Evolutionary conservation across 2,329 filamentous ascomycete genomes (phyloP).

Genomic region (Claviceps digitariae): DNA sequence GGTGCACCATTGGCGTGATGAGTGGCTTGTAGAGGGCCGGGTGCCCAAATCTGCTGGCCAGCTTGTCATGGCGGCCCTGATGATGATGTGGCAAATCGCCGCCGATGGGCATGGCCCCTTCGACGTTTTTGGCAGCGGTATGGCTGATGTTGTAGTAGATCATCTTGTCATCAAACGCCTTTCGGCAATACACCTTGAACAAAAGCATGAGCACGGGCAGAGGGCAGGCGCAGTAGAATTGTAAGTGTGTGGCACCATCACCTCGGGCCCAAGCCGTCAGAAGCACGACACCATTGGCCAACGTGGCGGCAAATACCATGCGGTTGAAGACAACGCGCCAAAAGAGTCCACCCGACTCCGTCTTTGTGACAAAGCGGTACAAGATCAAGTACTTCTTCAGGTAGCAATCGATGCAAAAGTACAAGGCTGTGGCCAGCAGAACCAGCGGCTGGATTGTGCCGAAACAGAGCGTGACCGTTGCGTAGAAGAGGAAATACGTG

Average conservation of each 20-base stretch:
- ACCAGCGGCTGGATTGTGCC: conserved; percentile 76
- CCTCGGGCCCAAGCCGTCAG: conserved; percentile 61
- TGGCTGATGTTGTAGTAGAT: conserved; percentile 65
- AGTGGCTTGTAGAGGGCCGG: conserved; percentile 80
- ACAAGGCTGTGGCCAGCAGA: conserved; percentile 72
- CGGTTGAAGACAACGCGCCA: conserved; percentile 91
- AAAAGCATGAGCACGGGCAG: conserved; percentile 63
- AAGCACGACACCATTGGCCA: conserved; percentile 68
- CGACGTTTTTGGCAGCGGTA: conserved; percentile 30
- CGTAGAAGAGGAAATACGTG: conserved; percentile 94
- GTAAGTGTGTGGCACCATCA: conserved; percentile 39
- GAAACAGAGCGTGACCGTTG: conserved; percentile 78
- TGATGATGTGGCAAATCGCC: conserved; percentile 25
- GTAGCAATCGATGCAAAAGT: conserved; percentile 76
- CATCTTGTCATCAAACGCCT: conserved; percentile 63
- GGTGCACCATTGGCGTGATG: conserved; percentile 90
- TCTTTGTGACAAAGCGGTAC: conserved; percentile 94
- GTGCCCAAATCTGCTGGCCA: conserved; percentile 73
- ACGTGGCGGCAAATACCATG: conserved; percentile 66
- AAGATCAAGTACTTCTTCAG: conserved; percentile 92
- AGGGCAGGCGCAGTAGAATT: conserved; percentile 58
- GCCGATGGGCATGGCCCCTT: conserved; percentile 24
- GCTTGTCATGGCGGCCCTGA: conserved; percentile 48
- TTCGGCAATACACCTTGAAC: conserved; percentile 79
- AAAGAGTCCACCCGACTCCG: conserved; percentile 82